Evolutionary conservation across 345 rosid species (phyloP), one percentile per base, ranked within the genome.

Genomic region (Melaleuca alternifolia): DNA sequence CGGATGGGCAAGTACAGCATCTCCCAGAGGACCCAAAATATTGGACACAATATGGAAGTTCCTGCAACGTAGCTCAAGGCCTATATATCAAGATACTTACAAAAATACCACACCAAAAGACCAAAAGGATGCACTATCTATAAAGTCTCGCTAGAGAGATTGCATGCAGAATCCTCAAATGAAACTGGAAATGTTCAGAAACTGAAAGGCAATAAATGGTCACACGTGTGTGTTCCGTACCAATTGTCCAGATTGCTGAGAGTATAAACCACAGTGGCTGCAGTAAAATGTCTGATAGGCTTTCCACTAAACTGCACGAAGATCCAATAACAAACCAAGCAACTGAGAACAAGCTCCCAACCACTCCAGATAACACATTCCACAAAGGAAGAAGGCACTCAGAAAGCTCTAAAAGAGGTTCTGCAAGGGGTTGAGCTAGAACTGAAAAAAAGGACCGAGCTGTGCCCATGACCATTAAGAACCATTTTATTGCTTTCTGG

Each of bases 401-500:
- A 51, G 92, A 87, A 83, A 90, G 15, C 41, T 92, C 95, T 84
- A 89, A 54, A 53, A 94, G 86, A 14, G 96, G 96, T 86, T 87
- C 93, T 30, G 89, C 91, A 21, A 96, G 46, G 83, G 98, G 99
- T 87, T 93, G 90, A 30, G 92, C 76, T 83, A 96, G 88, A 86
- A 93, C 88, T 28, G 96, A 91, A 51, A 94, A 89, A 89, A 93
- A 96, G 24, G 99, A 94, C 88, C 92, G 89, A 61, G 89, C 59
- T 44, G 98, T 88, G 48, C 92, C 92, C 7, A 89, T 90, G 86
- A 94, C 89, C 28, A 89, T 89, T 61, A 96, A 87, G 88, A 92
- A 87, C 96, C 96, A 95, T 46, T 89, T 91, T 86, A 95, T 88
- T 84, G 98, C 97, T 94, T 96, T 98, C 95, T 98, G 91, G 89